Conservation (phyloP, 2,329 filamentous ascomycete species). For the Ophiostoma sp. region DNA sequence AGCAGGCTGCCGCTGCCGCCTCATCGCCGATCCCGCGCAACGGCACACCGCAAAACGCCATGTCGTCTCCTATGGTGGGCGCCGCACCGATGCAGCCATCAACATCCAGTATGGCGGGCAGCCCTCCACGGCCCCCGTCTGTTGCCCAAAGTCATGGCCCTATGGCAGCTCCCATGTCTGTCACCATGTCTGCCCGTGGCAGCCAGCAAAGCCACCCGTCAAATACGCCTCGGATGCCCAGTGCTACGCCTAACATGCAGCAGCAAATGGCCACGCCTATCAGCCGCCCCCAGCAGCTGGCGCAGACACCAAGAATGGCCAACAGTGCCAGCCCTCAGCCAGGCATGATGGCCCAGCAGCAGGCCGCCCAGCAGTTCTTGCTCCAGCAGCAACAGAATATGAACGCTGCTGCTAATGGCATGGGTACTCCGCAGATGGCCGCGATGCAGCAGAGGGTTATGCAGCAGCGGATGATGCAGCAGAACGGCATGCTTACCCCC, state of each 20-base stretch:
- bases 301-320: conserved; percentile 51
- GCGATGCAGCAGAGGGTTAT: conserved; percentile 6
- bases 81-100: conserved; percentile 60
- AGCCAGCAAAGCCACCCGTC: conserved; percentile 62
- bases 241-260: conserved; percentile 58
- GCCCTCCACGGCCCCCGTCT: conserved; percentile 61
- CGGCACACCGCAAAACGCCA: conserved; percentile 58
- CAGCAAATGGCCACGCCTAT: conserved; percentile 48
- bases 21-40: conserved; percentile 64
- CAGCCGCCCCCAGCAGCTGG: conserved; percentile 43
- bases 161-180: conserved; percentile 56
- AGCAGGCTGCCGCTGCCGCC: conserved; percentile 50
- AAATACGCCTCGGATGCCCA: conserved; percentile 58
- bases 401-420: conserved; percentile 15
- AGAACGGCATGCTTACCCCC: conserved; percentile 25
- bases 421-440: conserved; percentile 7
- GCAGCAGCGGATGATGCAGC: conserved; percentile 34
- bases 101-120: conserved; percentile 63
- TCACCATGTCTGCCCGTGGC: conserved; percentile 58
- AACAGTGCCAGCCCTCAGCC: conserved; percentile 55
- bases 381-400: conserved; percentile 42
- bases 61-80: conserved; percentile 61
- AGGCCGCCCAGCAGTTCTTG: conserved; percentile 45
- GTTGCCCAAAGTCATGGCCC: conserved; percentile 55
- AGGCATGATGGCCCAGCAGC: conserved; percentile 35